Evolutionary conservation across 768 basidiomycete species (phyloP), one percentile per base, ranked within the genome.

Genomic region (Boletus vinaceobasis): DNA sequence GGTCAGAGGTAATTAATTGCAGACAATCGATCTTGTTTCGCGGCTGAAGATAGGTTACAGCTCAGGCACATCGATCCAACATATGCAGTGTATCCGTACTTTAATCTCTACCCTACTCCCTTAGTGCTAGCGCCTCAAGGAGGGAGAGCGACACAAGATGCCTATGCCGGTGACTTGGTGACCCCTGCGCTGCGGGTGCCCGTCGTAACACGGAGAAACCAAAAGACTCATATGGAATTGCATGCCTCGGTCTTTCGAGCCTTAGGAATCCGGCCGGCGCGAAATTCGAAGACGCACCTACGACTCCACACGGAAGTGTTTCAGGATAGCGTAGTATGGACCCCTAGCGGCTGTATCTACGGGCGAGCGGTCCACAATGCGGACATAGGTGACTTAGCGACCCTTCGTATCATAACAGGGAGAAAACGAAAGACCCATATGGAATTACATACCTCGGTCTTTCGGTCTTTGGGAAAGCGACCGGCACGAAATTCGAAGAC

Each of bases 271-370:
- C 51, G 17, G 32, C 58, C 31, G 1, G 55, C 35, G n/a, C 55
- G 43, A 36, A 39, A 23, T 4, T 27, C 71, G 59, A 76, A 67
- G 54, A 69, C 67, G n/a, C 76, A 77, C 44, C 36, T 50, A n/a
- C 65, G 72, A 14, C 67, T 76, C 14, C 74, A 75, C 45, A 29
- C 36, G 2, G 60, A 64, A 27, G 68, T 76, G 6, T 76, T 74
- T 35, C 62, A 61, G 26, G 56, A 63, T 19, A 65, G 62, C 9
- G n/a, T n/a, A n/a, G n/a, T n/a, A n/a, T n/a, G n/a, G n/a, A n/a
- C n/a, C n/a, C n/a, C n/a, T n/a, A n/a, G n/a, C n/a, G n/a, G n/a
- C n/a, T n/a, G n/a, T n/a, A n/a, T n/a, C n/a, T n/a, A n/a, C n/a
- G n/a, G n/a, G n/a, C n/a, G n/a, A n/a, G n/a, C n/a, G n/a, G n/a